Evolutionary conservation across 1,139 yeast species (phyloP).

Genomic region (Candida sp.): DNA sequence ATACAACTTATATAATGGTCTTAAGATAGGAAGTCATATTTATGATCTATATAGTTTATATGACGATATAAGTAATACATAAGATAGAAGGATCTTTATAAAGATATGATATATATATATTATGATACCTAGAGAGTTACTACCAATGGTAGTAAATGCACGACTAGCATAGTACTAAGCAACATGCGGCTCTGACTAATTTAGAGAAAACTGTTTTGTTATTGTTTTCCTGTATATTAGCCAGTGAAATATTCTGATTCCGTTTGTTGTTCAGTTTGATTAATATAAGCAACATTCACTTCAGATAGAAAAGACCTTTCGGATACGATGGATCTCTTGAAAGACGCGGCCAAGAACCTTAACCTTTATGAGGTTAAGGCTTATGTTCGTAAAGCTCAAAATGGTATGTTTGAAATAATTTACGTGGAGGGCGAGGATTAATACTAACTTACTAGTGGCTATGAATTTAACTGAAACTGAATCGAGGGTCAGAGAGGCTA

Average conservation of each 20-base stretch:
- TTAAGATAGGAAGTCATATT: too few relatives aligned
- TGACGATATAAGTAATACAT: too few relatives aligned
- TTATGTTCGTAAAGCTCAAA: constrained; percentile 96
- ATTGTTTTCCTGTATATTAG: neutral
- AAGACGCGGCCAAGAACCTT: constrained; percentile 76
- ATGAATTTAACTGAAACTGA: constrained; percentile 95
- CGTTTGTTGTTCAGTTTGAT: neutral
- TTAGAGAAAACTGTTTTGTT: too few relatives aligned
- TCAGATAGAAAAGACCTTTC: too few relatives aligned
- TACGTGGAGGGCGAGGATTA: neutral
- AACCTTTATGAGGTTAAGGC: constrained; percentile 95
- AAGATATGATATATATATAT: too few relatives aligned
- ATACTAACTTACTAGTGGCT: constrained; percentile 47
- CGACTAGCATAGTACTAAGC: too few relatives aligned
- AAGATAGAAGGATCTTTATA: too few relatives aligned
- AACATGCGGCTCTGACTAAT: too few relatives aligned
- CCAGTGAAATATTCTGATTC: neutral
- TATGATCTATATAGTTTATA: too few relatives aligned
- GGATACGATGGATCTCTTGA: constrained; percentile 57
- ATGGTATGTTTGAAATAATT: constrained; percentile 45
- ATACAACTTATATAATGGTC: too few relatives aligned
- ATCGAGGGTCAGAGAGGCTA: constrained; percentile 94
- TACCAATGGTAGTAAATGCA: too few relatives aligned
- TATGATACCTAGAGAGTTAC: too few relatives aligned
- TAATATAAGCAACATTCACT: neutral